Evolutionary conservation across 805 yeast genomes (phyloP), one percentile per base, ranked within the genome.

Genomic region (Nakazawaea pomicola): DNA sequence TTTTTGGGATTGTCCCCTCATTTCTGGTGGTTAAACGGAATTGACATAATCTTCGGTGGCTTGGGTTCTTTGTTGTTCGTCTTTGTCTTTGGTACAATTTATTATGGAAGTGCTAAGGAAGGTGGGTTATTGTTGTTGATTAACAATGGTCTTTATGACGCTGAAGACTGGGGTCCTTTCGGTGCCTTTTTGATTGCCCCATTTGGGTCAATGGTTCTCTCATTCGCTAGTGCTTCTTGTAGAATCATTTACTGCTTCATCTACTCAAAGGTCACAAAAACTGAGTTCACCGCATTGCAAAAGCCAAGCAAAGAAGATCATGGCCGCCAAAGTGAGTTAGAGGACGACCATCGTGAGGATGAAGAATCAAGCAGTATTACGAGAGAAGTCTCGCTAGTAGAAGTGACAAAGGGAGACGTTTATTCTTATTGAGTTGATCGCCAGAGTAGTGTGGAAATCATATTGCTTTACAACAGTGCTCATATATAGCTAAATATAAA

Each of bases 141-240:
- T 40, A 76, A 81, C 78, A 79, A 83, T 52, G 96, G 97, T 33
- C 64, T 90, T 20, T 90, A 90, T 54, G 66, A 72, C 46, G 66
- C 74, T 5, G 74, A 72, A 37, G 96, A 90, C 56, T 90, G 96
- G 96, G 86, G 95, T 52, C 80, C 95, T 0, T 90, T 90, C 64
- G 97, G 95, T 18, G 96, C 96, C 2, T 90, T 90, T 61, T 91
- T 85, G 6, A 84, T 82, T 47, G 93, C 96, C 1, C 96, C 96
- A 5, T 70, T 80, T 30, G 95, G 91, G 20, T 88, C 91, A 9
- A 48, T 89, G 2, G 46, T 82, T 5, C 65, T 80, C 46, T 80
- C 85, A 2, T 59, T 75, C 10, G 52, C 67, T 21, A 67, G 71
- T 33, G 70, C 83, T 21, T 80, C 53, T 3, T 18, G 68, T 12